phyloP scores from a whole-genome alignment of 2,329 filamentous ascomycete genomes.

The Amesomyces nigricolor region DNA sequence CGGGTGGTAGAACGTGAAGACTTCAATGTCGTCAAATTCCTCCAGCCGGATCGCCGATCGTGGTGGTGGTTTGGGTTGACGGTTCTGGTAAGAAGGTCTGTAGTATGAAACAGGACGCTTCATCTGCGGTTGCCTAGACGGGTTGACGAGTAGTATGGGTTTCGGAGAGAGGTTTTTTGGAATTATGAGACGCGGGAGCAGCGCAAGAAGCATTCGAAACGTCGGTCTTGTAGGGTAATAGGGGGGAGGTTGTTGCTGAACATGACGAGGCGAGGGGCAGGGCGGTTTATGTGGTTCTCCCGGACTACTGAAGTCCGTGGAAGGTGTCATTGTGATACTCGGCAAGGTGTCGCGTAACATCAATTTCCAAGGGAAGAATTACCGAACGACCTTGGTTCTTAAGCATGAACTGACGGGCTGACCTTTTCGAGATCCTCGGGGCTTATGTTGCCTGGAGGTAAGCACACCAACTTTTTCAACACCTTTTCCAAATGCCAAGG shows the following conservation, averaged over 20 bases:
- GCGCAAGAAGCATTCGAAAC: slow-evolving; percentile 6
- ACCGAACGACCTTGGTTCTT: too few relatives aligned
- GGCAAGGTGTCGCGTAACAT: background rate
- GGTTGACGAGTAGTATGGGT: background rate
- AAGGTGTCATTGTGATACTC: background rate
- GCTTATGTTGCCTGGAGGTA: slow-evolving; percentile 14
- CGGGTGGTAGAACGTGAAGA: slow-evolving; percentile 20
- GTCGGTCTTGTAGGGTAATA: background rate
- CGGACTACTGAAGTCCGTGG: background rate
- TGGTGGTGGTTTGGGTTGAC: background rate
- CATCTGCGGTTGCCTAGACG: background rate
- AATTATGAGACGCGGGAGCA: slow-evolving; percentile 11
- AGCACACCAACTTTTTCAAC: background rate
- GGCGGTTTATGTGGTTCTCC: background rate
- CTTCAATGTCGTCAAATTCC: slow-evolving; percentile 13
- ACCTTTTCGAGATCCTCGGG: background rate
- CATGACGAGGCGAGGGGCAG: background rate
- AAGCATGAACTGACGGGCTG: background rate
- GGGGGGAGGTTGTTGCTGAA: background rate
- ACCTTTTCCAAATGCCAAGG: too few relatives aligned
- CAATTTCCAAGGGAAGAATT: background rate
- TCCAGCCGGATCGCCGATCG: background rate
- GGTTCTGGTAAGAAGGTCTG: background rate
- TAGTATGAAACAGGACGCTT: background rate
- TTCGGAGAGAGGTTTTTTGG: background rate